Evolutionary conservation across 2,329 filamentous ascomycete genomes (phyloP), one percentile per base, ranked within the genome.

Genomic region (Didymella segeticola): DNA sequence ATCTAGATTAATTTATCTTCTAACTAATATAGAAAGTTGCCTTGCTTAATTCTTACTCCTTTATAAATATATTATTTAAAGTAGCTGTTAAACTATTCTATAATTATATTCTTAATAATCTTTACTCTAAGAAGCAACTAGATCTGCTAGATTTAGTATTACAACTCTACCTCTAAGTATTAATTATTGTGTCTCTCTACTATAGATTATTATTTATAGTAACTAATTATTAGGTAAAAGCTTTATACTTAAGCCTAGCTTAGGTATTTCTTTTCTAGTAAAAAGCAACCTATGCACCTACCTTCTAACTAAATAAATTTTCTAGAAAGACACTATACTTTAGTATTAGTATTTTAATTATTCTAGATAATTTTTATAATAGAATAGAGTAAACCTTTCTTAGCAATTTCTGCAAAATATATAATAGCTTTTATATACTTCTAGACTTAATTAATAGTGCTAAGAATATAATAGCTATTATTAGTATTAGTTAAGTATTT

Each of bases 231-330:
- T 15, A n/a, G 31, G 31, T 5, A 34, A 34, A 19, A 34, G 31
- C 31, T 34, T 15, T 17, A 15, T 34, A n/a, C 31, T 34, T 19
- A 15, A 34, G 19, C n/a, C 31, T 6, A 12, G 17, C 12, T 34
- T 15, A 11, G 31, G 31, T 6, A 15, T 34, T n/a, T 17, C n/a
- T 5, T 34, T 34, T 19, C 31, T 15, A 34, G 19, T n/a, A 8
- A 34, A 34, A 34, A 15, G 19, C 11, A 34, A 34, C 11, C 31
- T 34, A 34, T 34, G 31, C 25, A 27, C 25, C 25, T 6, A 11
- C 6, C 11, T 27, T 11, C 81, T 85, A 0, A 88, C 84, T 0
- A 83, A 88, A 62, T 72, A 88, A 2, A 77, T 83, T 17, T 74
- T 88, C 8, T 77, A n/a, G 82, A 8, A 78, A 78, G 15, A 56